phyloP scores from a whole-genome alignment of 176 grass and related monocot species.

The Avena insularis region DNA sequence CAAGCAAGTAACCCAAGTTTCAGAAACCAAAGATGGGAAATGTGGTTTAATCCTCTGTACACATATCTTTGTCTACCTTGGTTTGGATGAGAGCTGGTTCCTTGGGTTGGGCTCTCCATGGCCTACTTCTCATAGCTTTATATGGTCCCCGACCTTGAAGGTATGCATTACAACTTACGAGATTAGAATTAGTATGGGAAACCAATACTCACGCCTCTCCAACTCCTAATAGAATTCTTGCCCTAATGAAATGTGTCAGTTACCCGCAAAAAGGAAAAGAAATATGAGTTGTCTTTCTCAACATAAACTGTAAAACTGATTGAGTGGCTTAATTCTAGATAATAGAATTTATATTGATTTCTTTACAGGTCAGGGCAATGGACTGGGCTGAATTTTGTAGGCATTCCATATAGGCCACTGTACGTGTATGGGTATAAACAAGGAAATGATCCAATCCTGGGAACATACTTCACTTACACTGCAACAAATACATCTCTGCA shows the following conservation, averaged over 20 bases:
- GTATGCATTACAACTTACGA: background rate
- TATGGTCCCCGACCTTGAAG: background rate
- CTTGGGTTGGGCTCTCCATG: background rate
- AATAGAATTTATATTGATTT: slow-evolving; percentile 38
- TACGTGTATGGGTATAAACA: slow-evolving; percentile 62
- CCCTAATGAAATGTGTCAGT: background rate
- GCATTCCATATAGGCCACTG: slow-evolving; percentile 72
- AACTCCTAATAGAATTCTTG: background rate
- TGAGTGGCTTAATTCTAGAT: slow-evolving; percentile 28
- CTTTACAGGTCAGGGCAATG: slow-evolving; percentile 62
- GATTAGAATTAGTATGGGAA: background rate
- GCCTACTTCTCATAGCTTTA: background rate
- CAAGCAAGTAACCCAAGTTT: too few relatives aligned
- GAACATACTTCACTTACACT: slow-evolving; percentile 69
- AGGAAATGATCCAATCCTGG: slow-evolving; percentile 35
- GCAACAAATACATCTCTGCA: slow-evolving; percentile 70
- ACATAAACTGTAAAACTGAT: background rate
- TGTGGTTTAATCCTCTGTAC: background rate
- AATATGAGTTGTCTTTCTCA: background rate
- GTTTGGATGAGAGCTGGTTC: slow-evolving; percentile 16
- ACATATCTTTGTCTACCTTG: background rate
- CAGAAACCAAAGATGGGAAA: too few relatives aligned
- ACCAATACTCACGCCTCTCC: background rate
- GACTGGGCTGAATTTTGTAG: slow-evolving; percentile 72
- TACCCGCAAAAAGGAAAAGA: too few relatives aligned